phyloP scores from a whole-genome alignment of 176 grass and related monocot species.

The Guadua angustifolia region DNA sequence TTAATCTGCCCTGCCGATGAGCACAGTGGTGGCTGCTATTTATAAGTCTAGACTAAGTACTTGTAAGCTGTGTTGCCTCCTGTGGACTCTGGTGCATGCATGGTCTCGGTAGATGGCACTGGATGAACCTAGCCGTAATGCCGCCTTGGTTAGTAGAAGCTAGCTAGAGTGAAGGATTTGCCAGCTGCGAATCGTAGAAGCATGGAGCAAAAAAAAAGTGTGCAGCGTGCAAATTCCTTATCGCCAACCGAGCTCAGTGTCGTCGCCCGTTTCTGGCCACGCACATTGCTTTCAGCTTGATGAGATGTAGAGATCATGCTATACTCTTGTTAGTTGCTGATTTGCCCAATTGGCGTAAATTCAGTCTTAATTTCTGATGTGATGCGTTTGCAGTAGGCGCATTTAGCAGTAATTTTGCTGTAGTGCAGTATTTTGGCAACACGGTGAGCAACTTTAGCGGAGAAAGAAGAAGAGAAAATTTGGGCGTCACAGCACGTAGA shows the following conservation, averaged over 20 bases:
- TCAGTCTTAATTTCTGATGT: too few relatives aligned
- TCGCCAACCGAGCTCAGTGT: conserved; percentile 32
- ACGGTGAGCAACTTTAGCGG: background rate
- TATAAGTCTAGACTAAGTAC: conserved; percentile 50
- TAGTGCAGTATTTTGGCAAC: background rate
- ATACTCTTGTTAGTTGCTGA: background rate
- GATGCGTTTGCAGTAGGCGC: background rate
- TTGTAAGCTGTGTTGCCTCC: background rate
- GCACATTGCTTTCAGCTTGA: background rate
- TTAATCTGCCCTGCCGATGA: conserved; percentile 47
- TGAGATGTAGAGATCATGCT: background rate
- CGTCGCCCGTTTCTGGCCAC: conserved; percentile 41
- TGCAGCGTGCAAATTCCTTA: conserved; percentile 45
- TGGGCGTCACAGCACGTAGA: background rate
- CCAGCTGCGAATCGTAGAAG: too few relatives aligned
- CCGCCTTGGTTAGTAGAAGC: conserved; percentile 55
- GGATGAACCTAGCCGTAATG: conserved; percentile 58
- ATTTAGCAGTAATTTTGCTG: background rate
- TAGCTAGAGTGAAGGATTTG: conserved; percentile 16
- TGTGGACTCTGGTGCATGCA: conserved; percentile 23
- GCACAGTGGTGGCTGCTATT: conserved; percentile 49
- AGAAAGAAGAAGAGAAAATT: background rate
- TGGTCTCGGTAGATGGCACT: background rate
- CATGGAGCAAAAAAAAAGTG: too few relatives aligned
- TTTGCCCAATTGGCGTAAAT: background rate